phyloP scores from a whole-genome alignment of 371 early-diverging fungal species.

The Mucor velutinosus region DNA sequence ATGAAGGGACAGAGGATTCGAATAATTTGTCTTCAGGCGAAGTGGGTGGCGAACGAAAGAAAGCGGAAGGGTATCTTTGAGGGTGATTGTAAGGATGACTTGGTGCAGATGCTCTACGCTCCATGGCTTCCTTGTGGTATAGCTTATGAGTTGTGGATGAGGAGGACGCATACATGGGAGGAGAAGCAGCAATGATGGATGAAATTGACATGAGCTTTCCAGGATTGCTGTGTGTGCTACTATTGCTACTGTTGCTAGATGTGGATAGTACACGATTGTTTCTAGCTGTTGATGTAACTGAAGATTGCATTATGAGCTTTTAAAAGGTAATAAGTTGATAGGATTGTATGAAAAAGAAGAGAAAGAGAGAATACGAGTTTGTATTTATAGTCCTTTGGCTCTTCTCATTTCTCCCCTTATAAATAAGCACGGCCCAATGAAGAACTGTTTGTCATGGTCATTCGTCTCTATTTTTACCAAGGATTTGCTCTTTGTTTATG shows the following conservation, averaged over 20 bases:
- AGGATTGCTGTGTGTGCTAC: not conserved
- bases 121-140: conserved; percentile 20
- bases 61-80: conserved; percentile 10
- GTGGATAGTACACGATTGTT: conserved; percentile 11
- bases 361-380: not conserved
- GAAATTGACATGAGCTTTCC: conserved; percentile 44
- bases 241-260: conserved; percentile 9
- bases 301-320: conserved; percentile 18
- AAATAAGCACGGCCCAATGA: conserved; percentile 26
- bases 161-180: conserved; percentile 24
- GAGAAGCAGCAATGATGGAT: conserved; percentile 32
- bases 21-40: conserved; percentile 34
- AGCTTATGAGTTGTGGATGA: conserved; percentile 13
- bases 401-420: not conserved
- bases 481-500: conserved; percentile 23
- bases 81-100: conserved; percentile 19
- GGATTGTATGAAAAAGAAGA: not conserved
- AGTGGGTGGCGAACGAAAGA: conserved; percentile 38
- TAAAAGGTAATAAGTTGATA: not conserved
- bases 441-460: conserved; percentile 4
- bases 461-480: conserved; percentile 11
- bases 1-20: conserved; percentile 27
- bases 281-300: conserved; percentile 5
- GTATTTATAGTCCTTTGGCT: conserved; percentile 13
- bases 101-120: conserved; percentile 26